Conservation (phyloP, 2,329 filamentous ascomycete genomes). For the Catunica adiposa region DNA sequence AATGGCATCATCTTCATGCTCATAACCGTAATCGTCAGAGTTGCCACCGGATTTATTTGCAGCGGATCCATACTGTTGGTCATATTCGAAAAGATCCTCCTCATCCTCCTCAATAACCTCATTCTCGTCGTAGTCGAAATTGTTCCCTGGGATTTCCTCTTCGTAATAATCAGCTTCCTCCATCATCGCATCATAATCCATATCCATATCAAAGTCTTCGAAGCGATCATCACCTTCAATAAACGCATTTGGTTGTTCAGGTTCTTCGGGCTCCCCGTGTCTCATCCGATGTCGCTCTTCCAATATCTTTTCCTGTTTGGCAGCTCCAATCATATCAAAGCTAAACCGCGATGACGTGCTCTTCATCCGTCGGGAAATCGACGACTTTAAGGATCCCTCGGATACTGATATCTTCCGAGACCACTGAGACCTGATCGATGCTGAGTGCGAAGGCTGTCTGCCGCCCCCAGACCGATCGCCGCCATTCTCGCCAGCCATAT, state of each 20-base stretch:
- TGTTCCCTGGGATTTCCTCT: constrained; percentile 47
- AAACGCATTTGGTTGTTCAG: constrained; percentile 20
- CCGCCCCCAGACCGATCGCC: too few species aligned
- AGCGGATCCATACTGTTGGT: constrained; percentile 14
- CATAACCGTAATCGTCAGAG: constrained; percentile 18
- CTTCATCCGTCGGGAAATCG: constrained; percentile 48
- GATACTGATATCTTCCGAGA: constrained; percentile 39
- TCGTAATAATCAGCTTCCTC: constrained; percentile 45
- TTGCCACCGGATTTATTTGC: constrained; percentile 11
- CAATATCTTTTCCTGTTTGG: constrained; percentile 49
- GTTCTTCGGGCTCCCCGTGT: constrained; percentile 41
- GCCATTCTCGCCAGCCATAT: neutral
- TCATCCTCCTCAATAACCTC: constrained; percentile 22
- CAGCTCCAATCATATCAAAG: constrained; percentile 61
- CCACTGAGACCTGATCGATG: constrained; percentile 21
- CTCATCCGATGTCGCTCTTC: constrained; percentile 58
- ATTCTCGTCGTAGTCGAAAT: constrained; percentile 31
- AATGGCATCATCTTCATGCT: constrained; percentile 33
- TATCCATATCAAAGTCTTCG: constrained; percentile 40
- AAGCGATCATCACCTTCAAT: constrained; percentile 32
- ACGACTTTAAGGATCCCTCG: constrained; percentile 31
- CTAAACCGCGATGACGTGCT: constrained; percentile 68
- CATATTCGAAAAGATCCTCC: constrained; percentile 20
- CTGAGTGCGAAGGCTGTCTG: neutral
- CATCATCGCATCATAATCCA: constrained; percentile 48